Evolutionary conservation across 2,329 filamentous ascomycete genomes (phyloP).

Genomic region (Gliomastix tumulicola): DNA sequence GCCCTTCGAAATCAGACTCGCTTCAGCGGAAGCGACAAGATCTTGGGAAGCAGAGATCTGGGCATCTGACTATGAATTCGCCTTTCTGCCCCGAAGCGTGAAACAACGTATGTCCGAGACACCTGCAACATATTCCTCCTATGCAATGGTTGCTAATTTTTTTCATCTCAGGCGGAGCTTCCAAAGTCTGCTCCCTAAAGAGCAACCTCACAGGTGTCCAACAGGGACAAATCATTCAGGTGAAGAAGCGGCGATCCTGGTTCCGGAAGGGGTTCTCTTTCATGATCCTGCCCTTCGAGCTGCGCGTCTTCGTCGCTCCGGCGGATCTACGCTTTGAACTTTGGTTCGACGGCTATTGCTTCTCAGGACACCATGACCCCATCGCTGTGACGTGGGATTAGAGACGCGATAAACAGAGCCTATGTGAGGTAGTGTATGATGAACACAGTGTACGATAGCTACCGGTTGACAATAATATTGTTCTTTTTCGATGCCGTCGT

Average conservation of each 20-base stretch:
- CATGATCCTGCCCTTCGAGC: conserved; percentile 35
- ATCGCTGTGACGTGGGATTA: conserved; percentile 26
- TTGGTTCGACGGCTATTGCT: conserved; percentile 31
- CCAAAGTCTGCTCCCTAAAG: conserved; percentile 28
- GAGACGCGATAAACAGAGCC: no score
- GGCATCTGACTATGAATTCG: conserved; percentile 27
- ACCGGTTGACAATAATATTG: no score
- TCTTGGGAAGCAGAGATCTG: conserved; percentile 30
- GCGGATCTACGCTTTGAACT: conserved; percentile 43
- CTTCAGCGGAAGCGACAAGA: conserved; percentile 20
- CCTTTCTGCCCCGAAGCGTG: conserved; percentile 25
- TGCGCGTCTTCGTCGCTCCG: conserved; percentile 47
- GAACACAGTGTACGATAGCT: no score
- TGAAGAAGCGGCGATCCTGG: conserved; percentile 23
- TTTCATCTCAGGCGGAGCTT: conserved; percentile 19
- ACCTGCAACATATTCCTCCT: no score
- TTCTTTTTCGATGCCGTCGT: no score
- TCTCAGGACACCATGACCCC: conserved; percentile 28
- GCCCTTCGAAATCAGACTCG: conserved; percentile 24
- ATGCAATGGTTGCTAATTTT: no score
- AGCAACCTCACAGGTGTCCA: conserved; percentile 31
- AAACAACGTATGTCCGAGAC: conserved; percentile 29
- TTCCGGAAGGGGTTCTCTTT: conserved; percentile 25
- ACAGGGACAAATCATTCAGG: conserved; percentile 27
- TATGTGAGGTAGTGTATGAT: no score